Conservation (phyloP, 352 stramenopile genomes). For the Phytophthora cryptogea region DNA sequence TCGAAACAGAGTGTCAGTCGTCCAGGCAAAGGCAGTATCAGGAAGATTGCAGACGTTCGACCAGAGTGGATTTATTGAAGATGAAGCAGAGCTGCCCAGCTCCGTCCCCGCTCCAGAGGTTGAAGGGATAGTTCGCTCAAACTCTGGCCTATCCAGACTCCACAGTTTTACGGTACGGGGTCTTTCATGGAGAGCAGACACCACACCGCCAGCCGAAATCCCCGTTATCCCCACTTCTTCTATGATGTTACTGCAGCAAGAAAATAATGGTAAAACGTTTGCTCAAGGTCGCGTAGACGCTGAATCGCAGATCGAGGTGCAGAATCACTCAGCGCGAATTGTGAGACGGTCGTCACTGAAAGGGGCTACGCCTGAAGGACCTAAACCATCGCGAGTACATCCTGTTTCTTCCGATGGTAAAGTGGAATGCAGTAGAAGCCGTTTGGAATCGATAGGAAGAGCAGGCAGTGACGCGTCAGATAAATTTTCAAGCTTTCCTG, state of each 20-base stretch:
- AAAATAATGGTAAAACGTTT: slow-evolving; percentile 6
- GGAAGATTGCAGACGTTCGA: slow-evolving; percentile 16
- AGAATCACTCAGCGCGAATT: slow-evolving; percentile 1
- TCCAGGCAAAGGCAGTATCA: slow-evolving; percentile 1
- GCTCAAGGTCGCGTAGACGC: neutral
- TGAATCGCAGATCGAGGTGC: neutral
- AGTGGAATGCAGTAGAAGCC: slow-evolving; percentile 1
- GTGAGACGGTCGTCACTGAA: slow-evolving; percentile 20
- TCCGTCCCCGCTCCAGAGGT: neutral
- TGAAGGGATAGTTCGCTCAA: neutral
- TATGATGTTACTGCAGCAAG: neutral
- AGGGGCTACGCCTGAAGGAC: slow-evolving; percentile 1
- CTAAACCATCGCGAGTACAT: slow-evolving; percentile 16
- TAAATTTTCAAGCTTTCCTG: neutral
- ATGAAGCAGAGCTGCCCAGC: slow-evolving; percentile 6
- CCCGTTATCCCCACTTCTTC: slow-evolving; percentile 2
- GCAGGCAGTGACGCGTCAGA: slow-evolving; percentile 12
- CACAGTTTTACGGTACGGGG: slow-evolving; percentile 9
- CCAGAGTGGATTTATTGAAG: neutral
- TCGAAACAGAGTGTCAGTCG: neutral
- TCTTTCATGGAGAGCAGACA: slow-evolving; percentile 1
- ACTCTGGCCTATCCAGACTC: slow-evolving; percentile 2
- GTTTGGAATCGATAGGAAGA: neutral
- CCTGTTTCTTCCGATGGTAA: slow-evolving; percentile 14
- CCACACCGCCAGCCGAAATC: neutral